Evolutionary conservation across 1,139 yeast species (phyloP).

Genomic region (Diutina siamensis): DNA sequence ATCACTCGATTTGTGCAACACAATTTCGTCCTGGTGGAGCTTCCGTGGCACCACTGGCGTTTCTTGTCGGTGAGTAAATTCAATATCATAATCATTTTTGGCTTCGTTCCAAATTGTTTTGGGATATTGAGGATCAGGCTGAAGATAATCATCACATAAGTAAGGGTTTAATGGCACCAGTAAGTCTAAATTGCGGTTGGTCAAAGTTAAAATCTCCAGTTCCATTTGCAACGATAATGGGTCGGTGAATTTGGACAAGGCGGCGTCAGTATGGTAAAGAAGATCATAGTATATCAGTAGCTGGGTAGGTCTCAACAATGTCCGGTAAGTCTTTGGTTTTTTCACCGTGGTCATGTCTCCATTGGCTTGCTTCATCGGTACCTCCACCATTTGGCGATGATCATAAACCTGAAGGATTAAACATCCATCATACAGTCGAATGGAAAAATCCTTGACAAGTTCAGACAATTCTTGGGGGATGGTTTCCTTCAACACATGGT

Average conservation of each 20-base stretch:
- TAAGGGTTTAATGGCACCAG: slow-evolving; percentile 65
- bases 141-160: slow-evolving; percentile 30
- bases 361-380: background rate
- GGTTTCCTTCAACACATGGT: slow-evolving; percentile 67
- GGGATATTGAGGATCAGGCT: slow-evolving; percentile 39
- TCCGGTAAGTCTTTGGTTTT: slow-evolving; percentile 61
- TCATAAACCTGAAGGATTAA: slow-evolving; percentile 75
- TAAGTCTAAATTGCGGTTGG: slow-evolving; percentile 66
- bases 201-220: slow-evolving; percentile 66
- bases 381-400: slow-evolving; percentile 29
- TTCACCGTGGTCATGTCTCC: slow-evolving; percentile 6
- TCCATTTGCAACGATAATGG: slow-evolving; percentile 69
- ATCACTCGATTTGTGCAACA: slow-evolving; percentile 65
- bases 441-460: slow-evolving; percentile 74
- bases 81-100: slow-evolving; percentile 21
- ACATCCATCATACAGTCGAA: slow-evolving; percentile 81
- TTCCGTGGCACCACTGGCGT: slow-evolving; percentile 31
- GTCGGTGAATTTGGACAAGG: slow-evolving; percentile 69
- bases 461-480: slow-evolving; percentile 88
- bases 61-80: slow-evolving; percentile 35
- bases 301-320: slow-evolving; percentile 71
- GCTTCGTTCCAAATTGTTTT: slow-evolving; percentile 28
- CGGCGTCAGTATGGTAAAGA: slow-evolving; percentile 69
- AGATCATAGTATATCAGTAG: slow-evolving; percentile 76
- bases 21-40: slow-evolving; percentile 34